Conservation (phyloP, 805 yeast genomes). For the Komagataella populi region DNA sequence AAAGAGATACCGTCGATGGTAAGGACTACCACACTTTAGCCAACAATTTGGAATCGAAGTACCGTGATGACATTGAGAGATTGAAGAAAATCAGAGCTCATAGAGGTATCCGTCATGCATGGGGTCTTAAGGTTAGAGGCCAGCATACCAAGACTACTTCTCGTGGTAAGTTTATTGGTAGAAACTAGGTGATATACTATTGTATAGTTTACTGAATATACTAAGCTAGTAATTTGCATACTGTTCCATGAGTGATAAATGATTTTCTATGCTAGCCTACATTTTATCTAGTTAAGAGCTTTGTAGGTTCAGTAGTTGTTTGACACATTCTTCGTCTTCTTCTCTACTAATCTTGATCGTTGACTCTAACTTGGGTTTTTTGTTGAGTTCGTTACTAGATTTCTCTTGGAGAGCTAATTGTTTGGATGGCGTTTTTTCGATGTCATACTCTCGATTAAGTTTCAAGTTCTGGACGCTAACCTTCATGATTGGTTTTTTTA, state of each 20-base stretch:
- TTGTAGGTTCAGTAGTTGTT: not conserved
- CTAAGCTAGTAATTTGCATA: not conserved
- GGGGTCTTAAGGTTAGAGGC: slow-evolving; percentile 99
- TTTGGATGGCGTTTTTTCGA: not conserved
- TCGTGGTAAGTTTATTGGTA: slow-evolving; percentile 49
- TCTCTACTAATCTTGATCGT: not conserved
- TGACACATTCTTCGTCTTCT: not conserved
- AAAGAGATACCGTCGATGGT: slow-evolving; percentile 96
- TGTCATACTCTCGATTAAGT: not conserved
- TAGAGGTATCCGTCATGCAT: slow-evolving; percentile 99
- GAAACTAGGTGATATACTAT: not conserved
- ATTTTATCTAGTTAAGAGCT: not conserved
- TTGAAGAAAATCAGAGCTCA: slow-evolving; percentile 99
- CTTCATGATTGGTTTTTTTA: not conserved
- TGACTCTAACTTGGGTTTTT: not conserved
- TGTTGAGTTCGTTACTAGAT: not conserved
- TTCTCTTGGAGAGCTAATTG: not conserved
- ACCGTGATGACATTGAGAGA: slow-evolving; percentile 99
- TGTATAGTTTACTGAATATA: not conserved
- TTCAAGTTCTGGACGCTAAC: not conserved
- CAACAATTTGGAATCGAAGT: slow-evolving; percentile 97
- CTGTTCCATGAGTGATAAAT: not conserved
- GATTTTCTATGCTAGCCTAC: not conserved
- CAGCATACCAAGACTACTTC: slow-evolving; percentile 99
- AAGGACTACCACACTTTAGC: slow-evolving; percentile 98